These are phyloP conservation scores for Yamagishiella unicocca DNA, from an alignment of 139 green algal species.

Conservation along the genomic window DNA sequence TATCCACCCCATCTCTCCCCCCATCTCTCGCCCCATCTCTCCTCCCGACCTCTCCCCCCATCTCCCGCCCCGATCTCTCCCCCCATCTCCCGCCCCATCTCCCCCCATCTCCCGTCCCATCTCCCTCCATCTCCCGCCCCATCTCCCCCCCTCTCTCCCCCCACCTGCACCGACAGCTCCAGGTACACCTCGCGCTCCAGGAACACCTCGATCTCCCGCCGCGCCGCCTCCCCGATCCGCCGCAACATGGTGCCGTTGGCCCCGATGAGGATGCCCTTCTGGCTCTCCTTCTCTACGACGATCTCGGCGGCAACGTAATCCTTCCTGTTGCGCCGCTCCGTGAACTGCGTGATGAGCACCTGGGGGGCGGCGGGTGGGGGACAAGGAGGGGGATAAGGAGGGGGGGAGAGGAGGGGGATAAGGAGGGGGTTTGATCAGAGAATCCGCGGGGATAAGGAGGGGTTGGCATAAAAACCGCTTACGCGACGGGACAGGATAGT, in stretches of 20 bases:
- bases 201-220: constrained; percentile 88
- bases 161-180: constrained; percentile 83
- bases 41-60: too few species aligned
- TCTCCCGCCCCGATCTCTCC: too few species aligned
- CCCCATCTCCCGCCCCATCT: too few species aligned
- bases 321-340: constrained; percentile 80
- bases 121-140: background rate
- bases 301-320: constrained; percentile 73
- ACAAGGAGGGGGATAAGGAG: background rate
- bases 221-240: constrained; percentile 67
- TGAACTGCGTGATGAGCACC: constrained; percentile 86
- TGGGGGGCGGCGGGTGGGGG: constrained; percentile 50
- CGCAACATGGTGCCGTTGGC: constrained; percentile 74
- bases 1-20: too few species aligned
- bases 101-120: too few species aligned
- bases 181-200: constrained; percentile 83
- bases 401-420: background rate
- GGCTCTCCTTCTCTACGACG: constrained; percentile 67
- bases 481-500: too few species aligned
- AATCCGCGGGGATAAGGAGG: too few species aligned
- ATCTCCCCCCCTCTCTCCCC: constrained; percentile 70
- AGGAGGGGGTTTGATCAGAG: too few species aligned
- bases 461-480: too few species aligned
- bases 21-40: too few species aligned
- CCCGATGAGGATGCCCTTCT: constrained; percentile 88